Percentiles rank a stretch among this genome's conserved stretches.
These are phyloP conservation scores for Cytospora piceae DNA, from an alignment of 2,329 filamentous ascomycete genomes.

Conservation along the genomic window DNA sequence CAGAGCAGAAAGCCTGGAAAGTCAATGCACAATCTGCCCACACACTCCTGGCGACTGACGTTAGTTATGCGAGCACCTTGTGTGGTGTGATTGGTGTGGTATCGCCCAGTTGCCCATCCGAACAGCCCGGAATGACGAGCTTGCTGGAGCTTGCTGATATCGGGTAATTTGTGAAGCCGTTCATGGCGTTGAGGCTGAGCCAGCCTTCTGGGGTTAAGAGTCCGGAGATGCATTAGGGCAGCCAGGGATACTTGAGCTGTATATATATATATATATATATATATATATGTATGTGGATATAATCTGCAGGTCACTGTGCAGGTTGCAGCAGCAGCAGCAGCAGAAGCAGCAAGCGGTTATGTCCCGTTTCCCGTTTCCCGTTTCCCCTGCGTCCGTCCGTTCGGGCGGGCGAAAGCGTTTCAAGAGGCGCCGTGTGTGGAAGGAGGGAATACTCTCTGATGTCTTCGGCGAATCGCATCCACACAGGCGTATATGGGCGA, in stretches of 20 bases:
- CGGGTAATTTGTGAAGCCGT: neutral
- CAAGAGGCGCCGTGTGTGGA: slow-evolving; percentile 8
- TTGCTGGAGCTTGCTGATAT: no score
- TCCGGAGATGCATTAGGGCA: neutral
- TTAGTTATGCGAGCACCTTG: neutral
- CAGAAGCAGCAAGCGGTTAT: slow-evolving; percentile 11
- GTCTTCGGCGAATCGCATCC: slow-evolving; percentile 2
- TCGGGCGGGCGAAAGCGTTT: neutral
- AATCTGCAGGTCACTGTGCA: slow-evolving; percentile 22
- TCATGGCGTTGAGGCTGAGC: neutral
- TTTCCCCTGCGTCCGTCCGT: neutral
- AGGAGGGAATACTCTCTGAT: neutral
- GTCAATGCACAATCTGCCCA: neutral
- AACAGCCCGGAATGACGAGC: neutral
- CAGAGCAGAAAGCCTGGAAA: neutral
- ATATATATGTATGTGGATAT: neutral
- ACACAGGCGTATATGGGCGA: neutral
- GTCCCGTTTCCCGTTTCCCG: neutral
- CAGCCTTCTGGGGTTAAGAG: neutral
- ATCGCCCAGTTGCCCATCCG: neutral
- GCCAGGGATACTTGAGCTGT: neutral
- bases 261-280: neutral
- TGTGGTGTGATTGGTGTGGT: neutral
- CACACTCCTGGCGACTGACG: neutral
- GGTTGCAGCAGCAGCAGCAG: neutral